Percentiles rank a stretch among this genome's conserved stretches.
Evolutionary conservation across 2,329 filamentous ascomycete genomes (phyloP).

Genomic region (Pseudogymnoascus sp.): DNA sequence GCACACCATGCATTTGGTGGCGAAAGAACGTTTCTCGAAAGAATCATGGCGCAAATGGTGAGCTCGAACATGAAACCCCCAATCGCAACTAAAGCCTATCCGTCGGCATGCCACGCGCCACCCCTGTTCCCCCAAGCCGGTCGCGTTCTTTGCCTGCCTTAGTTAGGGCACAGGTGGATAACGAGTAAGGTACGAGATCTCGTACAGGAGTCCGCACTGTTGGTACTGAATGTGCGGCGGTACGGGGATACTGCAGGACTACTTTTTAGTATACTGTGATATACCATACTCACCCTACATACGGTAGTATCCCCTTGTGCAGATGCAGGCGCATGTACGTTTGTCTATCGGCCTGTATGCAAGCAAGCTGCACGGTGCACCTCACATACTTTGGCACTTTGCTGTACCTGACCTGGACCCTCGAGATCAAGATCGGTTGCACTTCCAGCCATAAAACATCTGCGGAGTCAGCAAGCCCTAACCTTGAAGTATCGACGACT

Average conservation of each 20-base stretch:
- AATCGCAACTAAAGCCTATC: not conserved
- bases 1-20: not conserved
- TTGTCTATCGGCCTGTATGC: not conserved
- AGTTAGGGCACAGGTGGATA: slow-evolving; percentile 6
- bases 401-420: not conserved
- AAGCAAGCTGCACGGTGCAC: not conserved
- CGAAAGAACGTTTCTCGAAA: not conserved
- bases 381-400: not conserved
- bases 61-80: not conserved
- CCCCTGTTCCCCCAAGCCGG: not conserved
- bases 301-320: not conserved
- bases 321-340: slow-evolving; percentile 7
- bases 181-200: not conserved
- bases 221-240: not conserved
- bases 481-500: not conserved
- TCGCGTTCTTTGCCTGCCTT: not conserved
- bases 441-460: not conserved
- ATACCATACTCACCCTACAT: not conserved
- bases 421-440: not conserved
- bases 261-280: not conserved
- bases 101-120: not conserved
- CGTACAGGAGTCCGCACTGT: not conserved
- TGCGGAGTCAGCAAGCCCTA: not conserved
- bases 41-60: not conserved
- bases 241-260: not conserved